Evolutionary conservation across 805 yeast genomes (phyloP), one percentile per base, ranked within the genome.

Genomic region (Metschnikowia noctiluminum): DNA sequence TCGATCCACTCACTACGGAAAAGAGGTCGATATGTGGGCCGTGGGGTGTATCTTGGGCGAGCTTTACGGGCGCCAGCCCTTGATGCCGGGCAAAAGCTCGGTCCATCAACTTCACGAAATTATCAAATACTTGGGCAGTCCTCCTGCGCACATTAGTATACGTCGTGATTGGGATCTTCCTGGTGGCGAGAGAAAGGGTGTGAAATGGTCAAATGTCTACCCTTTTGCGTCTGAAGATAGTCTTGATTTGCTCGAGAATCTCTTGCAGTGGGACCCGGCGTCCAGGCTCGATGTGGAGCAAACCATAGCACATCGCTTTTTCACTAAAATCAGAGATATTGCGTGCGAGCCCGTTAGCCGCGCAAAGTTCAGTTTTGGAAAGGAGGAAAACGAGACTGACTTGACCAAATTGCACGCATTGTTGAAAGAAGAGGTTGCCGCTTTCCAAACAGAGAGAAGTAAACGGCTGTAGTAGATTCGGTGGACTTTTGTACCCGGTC

Each of bases 41-140:
- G 81, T 85, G 9, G 98, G 97, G 1, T 91, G 97, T 61, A 89
- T 91, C 9, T 67, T 90, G 51, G 96, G 85, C 2, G 98, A 91
- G 64, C 71, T 91, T 42, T 87, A 86, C 54, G 88, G 89, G 0
- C 72, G 97, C 51, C 77, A 76, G 58, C 96, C 97, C 1, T 63
- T 89, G 13, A 90, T 91, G 62, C 79, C 82, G 43, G 97, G 97
- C 0, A 79, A 78, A 49, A 83, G 82, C 63, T 84, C 84, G 49
- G 57, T 79, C 51, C 85, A 85, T 53, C 98, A 91, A 64, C 64
- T 89, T 8, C 75, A 71, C 38, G 85, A 81, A 60, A 87, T 91
- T 15, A 68, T 82, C 46, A 80, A 81, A 59, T 74, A 86, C 0
- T 65, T 89, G 43, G 97, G 97, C 0, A 68, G 82, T 0, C 97